Evolutionary conservation across 768 basidiomycete genomes (phyloP), one percentile per base, ranked within the genome.

Genomic region (Tulasnella sp.): DNA sequence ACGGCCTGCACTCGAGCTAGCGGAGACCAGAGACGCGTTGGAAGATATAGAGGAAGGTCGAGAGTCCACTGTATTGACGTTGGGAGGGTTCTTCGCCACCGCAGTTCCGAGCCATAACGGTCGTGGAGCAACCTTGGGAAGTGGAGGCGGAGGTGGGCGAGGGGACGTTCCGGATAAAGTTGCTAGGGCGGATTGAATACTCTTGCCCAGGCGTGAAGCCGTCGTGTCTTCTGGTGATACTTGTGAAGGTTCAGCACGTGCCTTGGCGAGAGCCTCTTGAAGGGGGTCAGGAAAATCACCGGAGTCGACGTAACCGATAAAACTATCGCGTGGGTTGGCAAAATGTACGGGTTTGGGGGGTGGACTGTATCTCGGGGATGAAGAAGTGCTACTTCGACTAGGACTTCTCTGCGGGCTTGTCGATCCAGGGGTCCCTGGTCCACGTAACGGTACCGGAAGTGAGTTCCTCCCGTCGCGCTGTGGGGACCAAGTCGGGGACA

Each of bases 271-370:
- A 4, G 57, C 57, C 31, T 41, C 55, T 29, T 46, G 31, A 5
- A 57, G 41, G 11, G 55, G 57, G 31, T 58, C 48, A 9, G 31
- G 31, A 6, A 49, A 4, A 15, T 37, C 57, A 8, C 17, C 46
- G 2, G 37, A 11, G 7, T 39, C 57, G 21, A 11, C 11, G 29
- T 21, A 40, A 19, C 57, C 27, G 34, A 6, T 35, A n/a, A 58
- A 21, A 27, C 57, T 58, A 27, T 58, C 57, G 27, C 57, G 52
- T 15, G 57, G 57, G 6, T 21, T 37, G 32, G 57, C 57, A 36
- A 58, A 58, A 31, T 53, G 51, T 49, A 14, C 21, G n/a, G 51
- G 51, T 12, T 17, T 5, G 23, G 52, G 52, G 5, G 57, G 57
- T 32, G 55, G 55, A 7, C 42, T 46, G 23, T 49, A 43, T 15